phyloP scores from a whole-genome alignment of 257 asterid genomes.

The Fraxinus cuspidata region DNA sequence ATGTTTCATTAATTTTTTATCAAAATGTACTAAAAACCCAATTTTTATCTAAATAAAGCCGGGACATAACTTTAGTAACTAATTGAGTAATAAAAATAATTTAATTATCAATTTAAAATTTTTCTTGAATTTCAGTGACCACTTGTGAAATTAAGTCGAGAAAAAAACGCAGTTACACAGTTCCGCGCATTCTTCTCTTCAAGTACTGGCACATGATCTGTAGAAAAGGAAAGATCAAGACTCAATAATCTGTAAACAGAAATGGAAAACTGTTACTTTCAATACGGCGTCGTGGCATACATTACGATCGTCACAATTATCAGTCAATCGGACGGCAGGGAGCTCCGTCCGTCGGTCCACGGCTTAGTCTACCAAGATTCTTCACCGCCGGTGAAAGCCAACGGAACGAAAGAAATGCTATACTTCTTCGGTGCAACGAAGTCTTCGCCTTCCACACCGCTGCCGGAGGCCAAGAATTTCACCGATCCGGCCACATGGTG shows the following conservation, averaged over 20 bases:
- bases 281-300: not conserved
- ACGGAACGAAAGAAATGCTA: not conserved
- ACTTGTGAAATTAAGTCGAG: not conserved
- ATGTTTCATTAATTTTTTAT: too few relatives aligned
- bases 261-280: not conserved
- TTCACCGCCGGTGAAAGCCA: not conserved
- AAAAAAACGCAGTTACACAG: not conserved
- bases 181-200: not conserved
- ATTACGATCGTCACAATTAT: not conserved
- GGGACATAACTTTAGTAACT: too few relatives aligned
- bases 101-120: not conserved
- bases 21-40: too few relatives aligned
- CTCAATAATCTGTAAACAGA: not conserved
- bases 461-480: not conserved
- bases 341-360: constrained; percentile 1
- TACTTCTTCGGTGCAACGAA: not conserved
- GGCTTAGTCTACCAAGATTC: constrained; percentile 1
- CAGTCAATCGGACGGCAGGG: not conserved
- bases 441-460: not conserved
- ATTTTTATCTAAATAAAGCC: too few relatives aligned
- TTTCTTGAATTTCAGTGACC: not conserved
- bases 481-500: not conserved
- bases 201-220: too few relatives aligned
- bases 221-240: too few relatives aligned
- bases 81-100: not conserved